phyloP scores from a whole-genome alignment of 257 asterid genomes.

The Paraleonurus japonicus region DNA sequence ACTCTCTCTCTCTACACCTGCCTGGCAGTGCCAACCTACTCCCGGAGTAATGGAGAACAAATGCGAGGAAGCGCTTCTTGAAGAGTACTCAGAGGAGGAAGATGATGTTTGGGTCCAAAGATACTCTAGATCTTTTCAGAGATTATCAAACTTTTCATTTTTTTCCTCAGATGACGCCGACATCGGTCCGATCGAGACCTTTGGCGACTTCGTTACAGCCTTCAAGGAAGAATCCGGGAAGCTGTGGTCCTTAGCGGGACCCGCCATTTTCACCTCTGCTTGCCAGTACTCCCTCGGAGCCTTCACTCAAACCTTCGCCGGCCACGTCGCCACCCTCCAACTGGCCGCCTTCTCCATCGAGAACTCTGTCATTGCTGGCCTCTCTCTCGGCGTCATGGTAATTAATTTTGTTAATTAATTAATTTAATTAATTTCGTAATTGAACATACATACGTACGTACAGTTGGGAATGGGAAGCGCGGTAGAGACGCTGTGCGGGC shows the following conservation, averaged over 20 bases:
- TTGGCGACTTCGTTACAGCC: background rate
- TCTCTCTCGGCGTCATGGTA: conserved; percentile 28
- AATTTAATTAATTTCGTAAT: no score
- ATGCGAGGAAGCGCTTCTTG: no score
- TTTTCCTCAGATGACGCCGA: conserved; percentile 23
- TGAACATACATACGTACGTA: no score
- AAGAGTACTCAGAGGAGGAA: no score
- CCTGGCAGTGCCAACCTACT: no score
- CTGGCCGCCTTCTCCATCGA: conserved; percentile 32
- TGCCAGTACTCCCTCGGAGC: conserved; percentile 36
- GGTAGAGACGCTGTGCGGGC: conserved; percentile 57
- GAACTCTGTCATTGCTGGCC: conserved; percentile 24
- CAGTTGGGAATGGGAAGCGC: conserved; percentile 70
- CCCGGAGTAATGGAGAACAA: no score
- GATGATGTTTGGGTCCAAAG: no score
- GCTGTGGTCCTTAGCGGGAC: conserved; percentile 31
- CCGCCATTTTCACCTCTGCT: conserved; percentile 32
- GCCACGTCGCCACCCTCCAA: conserved; percentile 29
- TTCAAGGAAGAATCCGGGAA: conserved; percentile 23
- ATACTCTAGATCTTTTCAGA: no score
- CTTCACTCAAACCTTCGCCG: conserved; percentile 28
- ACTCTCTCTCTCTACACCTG: no score
- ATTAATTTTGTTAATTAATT: no score
- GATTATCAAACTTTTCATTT: no score
- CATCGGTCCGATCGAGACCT: conserved; percentile 17